phyloP scores from a whole-genome alignment of 1,284 basidiomycete genomes.

The Moesziomyces antarcticus region DNA sequence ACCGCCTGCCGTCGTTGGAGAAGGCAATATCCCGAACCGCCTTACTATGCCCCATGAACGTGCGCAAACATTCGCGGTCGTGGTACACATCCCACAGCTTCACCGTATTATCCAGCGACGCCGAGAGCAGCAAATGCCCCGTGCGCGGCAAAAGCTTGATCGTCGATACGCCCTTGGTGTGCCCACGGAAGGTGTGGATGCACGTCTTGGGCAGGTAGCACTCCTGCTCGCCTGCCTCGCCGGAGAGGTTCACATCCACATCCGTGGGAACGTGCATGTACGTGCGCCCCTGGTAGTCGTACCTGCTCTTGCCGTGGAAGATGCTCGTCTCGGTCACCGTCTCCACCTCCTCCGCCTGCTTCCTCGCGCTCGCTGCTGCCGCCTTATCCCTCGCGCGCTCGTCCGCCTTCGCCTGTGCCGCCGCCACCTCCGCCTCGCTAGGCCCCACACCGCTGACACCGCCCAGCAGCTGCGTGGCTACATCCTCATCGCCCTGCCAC shows the following conservation, averaged over 20 bases:
- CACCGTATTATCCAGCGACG: constrained; percentile 98
- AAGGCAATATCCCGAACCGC: constrained; percentile 96
- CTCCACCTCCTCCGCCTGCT: constrained; percentile 80
- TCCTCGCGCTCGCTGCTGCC: constrained; percentile 72
- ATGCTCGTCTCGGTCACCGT: constrained; percentile 88
- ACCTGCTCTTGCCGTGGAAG: constrained; percentile 96
- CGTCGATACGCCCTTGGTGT: constrained; percentile 94
- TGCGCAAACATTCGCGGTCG: constrained; percentile 93
- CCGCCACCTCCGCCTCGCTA: constrained; percentile 74
- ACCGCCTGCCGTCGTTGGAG: constrained; percentile 88
- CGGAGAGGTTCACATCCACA: constrained; percentile 76
- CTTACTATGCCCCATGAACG: constrained; percentile 96
- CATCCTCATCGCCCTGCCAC: constrained; percentile 83
- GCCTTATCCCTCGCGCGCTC: constrained; percentile 71
- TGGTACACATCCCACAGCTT: constrained; percentile 99
- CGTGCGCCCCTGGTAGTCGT: constrained; percentile 97
- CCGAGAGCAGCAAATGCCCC: constrained; percentile 90
- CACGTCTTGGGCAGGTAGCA: constrained; percentile 94
- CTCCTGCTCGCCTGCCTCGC: constrained; percentile 85
- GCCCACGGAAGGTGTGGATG: constrained; percentile 97
- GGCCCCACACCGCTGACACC: constrained; percentile 65
- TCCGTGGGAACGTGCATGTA: constrained; percentile 90
- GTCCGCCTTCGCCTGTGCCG: constrained; percentile 76
- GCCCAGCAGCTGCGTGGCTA: constrained; percentile 65
- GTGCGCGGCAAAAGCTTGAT: constrained; percentile 91